Evolutionary conservation across 192 early-diverging fungal genomes (phyloP).

Genomic region (Chytriomyces confervae): DNA sequence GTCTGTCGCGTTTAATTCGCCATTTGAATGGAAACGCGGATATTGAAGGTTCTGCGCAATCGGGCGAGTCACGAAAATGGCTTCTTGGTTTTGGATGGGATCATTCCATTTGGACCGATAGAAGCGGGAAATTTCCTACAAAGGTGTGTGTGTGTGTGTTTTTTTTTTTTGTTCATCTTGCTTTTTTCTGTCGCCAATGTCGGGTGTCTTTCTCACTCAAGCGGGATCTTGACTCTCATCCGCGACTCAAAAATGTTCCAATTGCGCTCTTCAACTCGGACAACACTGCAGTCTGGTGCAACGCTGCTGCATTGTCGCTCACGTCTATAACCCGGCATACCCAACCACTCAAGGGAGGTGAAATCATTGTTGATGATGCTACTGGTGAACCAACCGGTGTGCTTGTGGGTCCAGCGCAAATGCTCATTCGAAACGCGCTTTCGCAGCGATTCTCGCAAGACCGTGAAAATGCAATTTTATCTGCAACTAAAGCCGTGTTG

Average conservation of each 20-base stretch:
- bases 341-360: slow-evolving; percentile 32
- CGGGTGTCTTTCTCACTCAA: background rate
- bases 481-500: slow-evolving; percentile 45
- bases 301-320: slow-evolving; percentile 35
- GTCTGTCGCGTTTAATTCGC: slow-evolving; percentile 16
- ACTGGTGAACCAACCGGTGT: slow-evolving; percentile 51
- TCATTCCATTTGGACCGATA: slow-evolving; percentile 49
- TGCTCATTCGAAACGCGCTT: slow-evolving; percentile 34
- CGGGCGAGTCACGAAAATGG: slow-evolving; percentile 37
- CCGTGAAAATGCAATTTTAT: slow-evolving; percentile 32
- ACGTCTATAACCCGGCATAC: slow-evolving; percentile 13
- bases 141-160: background rate
- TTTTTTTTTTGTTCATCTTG: background rate
- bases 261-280: slow-evolving; percentile 56
- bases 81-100: slow-evolving; percentile 61
- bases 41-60: slow-evolving; percentile 2
- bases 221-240: slow-evolving; percentile 49
- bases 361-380: slow-evolving; percentile 37
- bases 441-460: slow-evolving; percentile 31
- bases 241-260: slow-evolving; percentile 42
- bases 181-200: background rate
- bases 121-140: slow-evolving; percentile 45
- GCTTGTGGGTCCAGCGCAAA: slow-evolving; percentile 64
- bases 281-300: slow-evolving; percentile 58
- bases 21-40: slow-evolving; percentile 44